Evolutionary conservation across 768 basidiomycete species (phyloP).

Genomic region (Termitomyces titanicus): DNA sequence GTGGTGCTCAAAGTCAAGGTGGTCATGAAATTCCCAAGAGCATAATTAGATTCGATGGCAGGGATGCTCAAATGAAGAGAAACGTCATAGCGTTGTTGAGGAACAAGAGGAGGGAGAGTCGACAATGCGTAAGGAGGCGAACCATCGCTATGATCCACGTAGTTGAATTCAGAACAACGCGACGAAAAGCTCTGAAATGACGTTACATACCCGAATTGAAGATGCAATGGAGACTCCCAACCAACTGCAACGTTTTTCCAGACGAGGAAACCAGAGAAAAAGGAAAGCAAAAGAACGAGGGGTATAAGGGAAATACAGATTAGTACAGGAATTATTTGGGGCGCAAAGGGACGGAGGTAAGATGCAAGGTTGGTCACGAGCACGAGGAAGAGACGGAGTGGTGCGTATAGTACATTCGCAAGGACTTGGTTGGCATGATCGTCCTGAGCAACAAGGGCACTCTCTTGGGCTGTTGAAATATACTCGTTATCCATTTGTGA

Average conservation of each 20-base stretch:
- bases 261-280: conserved; percentile 68
- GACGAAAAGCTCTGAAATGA: background rate
- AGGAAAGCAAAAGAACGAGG: conserved; percentile 53
- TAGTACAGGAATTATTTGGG: conserved; percentile 61
- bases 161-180: background rate
- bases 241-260: conserved; percentile 69
- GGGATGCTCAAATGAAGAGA: conserved; percentile 66
- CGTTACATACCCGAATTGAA: conserved; percentile 71
- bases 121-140: conserved; percentile 59
- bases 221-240: conserved; percentile 65
- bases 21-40: conserved; percentile 84
- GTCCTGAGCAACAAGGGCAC: background rate
- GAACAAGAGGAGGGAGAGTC: conserved; percentile 45
- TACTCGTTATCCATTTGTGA: conserved; percentile 16
- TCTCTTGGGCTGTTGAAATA: conserved; percentile 14
- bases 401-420: conserved; percentile 9
- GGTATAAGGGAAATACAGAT: conserved; percentile 64
- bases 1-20: conserved; percentile 54
- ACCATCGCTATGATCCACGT: conserved; percentile 48
- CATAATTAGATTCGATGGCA: conserved; percentile 60
- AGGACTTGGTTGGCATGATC: conserved; percentile 9
- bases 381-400: conserved; percentile 10
- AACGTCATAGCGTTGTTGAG: conserved; percentile 72
- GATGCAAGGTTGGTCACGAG: conserved; percentile 22
- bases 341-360: conserved; percentile 48